Conservation (phyloP, 2,329 filamentous ascomycete species). For the Stachybotrys elegans region DNA sequence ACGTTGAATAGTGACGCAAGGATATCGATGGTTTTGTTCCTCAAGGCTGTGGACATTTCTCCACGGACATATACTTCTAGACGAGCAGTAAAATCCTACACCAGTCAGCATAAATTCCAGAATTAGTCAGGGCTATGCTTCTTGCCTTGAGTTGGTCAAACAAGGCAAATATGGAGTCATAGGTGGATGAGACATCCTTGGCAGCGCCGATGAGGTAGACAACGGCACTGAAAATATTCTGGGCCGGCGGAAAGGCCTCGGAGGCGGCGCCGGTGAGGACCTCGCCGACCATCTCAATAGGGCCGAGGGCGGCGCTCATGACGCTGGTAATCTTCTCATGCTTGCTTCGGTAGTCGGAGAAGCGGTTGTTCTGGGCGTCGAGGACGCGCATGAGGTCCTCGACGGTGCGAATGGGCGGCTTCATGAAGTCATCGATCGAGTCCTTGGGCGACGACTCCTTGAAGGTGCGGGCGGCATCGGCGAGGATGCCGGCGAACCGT, state of each 20-base stretch:
- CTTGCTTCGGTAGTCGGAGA: conserved; percentile 30
- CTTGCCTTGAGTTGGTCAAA: conserved; percentile 34
- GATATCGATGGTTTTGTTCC: conserved; percentile 34
- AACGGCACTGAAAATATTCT: conserved; percentile 37
- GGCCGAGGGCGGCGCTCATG: conserved; percentile 24
- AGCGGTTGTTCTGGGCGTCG: conserved; percentile 29
- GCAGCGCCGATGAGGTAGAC: conserved; percentile 38
- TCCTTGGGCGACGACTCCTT: conserved; percentile 20
- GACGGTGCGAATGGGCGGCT: conserved; percentile 26
- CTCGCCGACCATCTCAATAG: conserved; percentile 34
- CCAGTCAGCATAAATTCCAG: conserved; percentile 2
- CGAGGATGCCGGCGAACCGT: conserved; percentile 23
- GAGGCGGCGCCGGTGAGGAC: conserved; percentile 29
- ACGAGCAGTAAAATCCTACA: conserved; percentile 35
- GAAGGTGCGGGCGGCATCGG: conserved; percentile 28
- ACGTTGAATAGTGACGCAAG: conserved; percentile 39
- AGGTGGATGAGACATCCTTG: conserved; percentile 36
- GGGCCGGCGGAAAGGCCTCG: conserved; percentile 34
- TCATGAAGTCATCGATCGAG: conserved; percentile 24
- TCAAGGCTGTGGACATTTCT: conserved; percentile 29
- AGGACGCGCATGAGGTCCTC: conserved; percentile 25
- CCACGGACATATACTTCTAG: conserved; percentile 35
- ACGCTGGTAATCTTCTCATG: conserved; percentile 27
- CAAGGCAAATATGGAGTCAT: conserved; percentile 39
- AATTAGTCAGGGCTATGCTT: not conserved